These are phyloP conservation scores for Quercus parvula DNA, from an alignment of 306 rosid genomes.

Conservation along the genomic window DNA sequence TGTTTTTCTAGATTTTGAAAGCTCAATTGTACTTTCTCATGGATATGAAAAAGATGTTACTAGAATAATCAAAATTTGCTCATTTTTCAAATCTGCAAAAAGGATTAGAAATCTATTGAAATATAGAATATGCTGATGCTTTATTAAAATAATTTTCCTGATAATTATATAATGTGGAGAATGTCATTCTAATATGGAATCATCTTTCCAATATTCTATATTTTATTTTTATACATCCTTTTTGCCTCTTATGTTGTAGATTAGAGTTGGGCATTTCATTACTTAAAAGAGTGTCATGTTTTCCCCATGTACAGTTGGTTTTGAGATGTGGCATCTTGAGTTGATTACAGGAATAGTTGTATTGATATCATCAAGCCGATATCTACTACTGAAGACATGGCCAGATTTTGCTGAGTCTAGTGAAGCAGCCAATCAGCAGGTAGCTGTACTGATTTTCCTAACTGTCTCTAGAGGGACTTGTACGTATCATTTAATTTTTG, in stretches of 20 bases:
- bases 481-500: neutral
- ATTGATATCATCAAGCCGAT: slow-evolving; percentile 67
- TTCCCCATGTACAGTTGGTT: slow-evolving; percentile 59
- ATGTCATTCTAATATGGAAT: neutral
- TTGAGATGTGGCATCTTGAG: slow-evolving; percentile 93
- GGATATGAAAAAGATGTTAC: neutral
- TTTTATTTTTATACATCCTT: neutral
- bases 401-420: slow-evolving; percentile 88
- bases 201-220: neutral
- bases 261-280: slow-evolving; percentile 2
- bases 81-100: neutral
- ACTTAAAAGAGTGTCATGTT: slow-evolving; percentile 5
- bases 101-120: neutral
- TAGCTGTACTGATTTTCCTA: slow-evolving; percentile 28
- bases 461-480: neutral
- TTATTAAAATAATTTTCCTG: neutral
- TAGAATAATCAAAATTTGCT: neutral
- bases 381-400: slow-evolving; percentile 70
- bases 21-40: neutral
- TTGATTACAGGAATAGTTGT: slow-evolving; percentile 72
- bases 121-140: neutral
- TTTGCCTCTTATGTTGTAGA: neutral
- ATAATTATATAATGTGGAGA: neutral
- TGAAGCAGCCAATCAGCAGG: slow-evolving; percentile 87
- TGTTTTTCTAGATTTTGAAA: neutral